These are phyloP conservation scores for Hericium alpestre DNA, from an alignment of 768 basidiomycete genomes.

Conservation along the genomic window DNA sequence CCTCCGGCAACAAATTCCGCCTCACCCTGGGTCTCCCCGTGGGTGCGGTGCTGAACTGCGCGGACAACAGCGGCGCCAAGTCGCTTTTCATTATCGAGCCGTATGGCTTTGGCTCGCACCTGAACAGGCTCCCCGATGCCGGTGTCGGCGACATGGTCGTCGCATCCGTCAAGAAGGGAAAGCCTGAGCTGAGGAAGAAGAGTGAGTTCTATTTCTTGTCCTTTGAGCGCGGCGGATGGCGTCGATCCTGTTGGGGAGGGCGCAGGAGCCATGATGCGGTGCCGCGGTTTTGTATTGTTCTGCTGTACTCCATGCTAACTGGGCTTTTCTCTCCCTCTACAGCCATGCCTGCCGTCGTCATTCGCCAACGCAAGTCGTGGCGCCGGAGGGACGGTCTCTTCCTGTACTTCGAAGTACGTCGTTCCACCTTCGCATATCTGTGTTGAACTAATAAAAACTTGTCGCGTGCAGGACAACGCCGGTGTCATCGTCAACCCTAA, in stretches of 20 bases:
- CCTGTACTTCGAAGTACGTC: constrained; percentile 87
- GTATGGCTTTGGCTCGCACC: constrained; percentile 87
- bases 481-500: constrained; percentile 98
- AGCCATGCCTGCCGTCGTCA: constrained; percentile 96
- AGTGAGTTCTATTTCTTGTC: constrained; percentile 47
- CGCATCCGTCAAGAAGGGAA: constrained; percentile 98
- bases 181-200: constrained; percentile 99
- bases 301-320: constrained; percentile 1
- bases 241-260: background rate
- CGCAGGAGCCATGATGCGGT: background rate
- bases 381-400: constrained; percentile 96
- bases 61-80: constrained; percentile 99
- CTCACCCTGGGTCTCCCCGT: constrained; percentile 90
- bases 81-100: constrained; percentile 92
- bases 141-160: constrained; percentile 94
- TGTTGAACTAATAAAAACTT: background rate
- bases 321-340: constrained; percentile 7
- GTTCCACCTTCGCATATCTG: background rate
- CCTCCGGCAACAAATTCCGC: constrained; percentile 93
- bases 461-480: constrained; percentile 63
- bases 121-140: constrained; percentile 95
- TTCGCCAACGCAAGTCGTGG: constrained; percentile 98
- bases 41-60: constrained; percentile 92
- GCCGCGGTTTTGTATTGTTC: background rate
- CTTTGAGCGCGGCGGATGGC: background rate